A percentile compares a stretch with the other conserved stretches of the same genome.
Evolutionary conservation across 345 rosid species (phyloP).

Genomic region (Salix dunnii): DNA sequence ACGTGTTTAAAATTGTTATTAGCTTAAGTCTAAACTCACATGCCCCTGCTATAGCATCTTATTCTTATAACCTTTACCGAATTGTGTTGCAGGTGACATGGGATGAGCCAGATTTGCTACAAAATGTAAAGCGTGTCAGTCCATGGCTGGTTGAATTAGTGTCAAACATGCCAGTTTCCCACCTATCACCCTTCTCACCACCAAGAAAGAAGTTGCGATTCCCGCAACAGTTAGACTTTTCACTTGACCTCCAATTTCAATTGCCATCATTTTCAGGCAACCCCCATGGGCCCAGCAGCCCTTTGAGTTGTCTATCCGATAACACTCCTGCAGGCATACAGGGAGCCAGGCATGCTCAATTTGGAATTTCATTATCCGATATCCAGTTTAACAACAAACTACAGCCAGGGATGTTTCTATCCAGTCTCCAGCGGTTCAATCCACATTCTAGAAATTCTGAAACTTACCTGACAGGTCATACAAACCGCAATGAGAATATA

Average conservation of each 20-base stretch:
- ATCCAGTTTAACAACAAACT: slow-evolving; percentile 53
- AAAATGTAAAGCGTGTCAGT: slow-evolving; percentile 81
- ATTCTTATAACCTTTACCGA: not conserved
- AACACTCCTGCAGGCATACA: slow-evolving; percentile 96
- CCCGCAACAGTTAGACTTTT: slow-evolving; percentile 54
- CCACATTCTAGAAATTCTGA: slow-evolving; percentile 45
- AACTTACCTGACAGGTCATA: slow-evolving; percentile 27
- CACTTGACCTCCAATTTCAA: slow-evolving; percentile 48
- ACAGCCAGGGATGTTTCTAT: slow-evolving; percentile 53
- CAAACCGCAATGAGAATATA: slow-evolving; percentile 40
- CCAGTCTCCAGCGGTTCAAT: slow-evolving; percentile 47
- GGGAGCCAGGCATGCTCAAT: slow-evolving; percentile 99
- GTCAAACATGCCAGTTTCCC: slow-evolving; percentile 64
- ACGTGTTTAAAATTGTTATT: not conserved
- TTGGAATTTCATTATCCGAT: slow-evolving; percentile 69
- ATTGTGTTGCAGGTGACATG: slow-evolving; percentile 61
- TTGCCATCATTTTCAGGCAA: slow-evolving; percentile 65
- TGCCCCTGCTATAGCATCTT: not conserved
- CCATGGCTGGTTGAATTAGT: slow-evolving; percentile 97
- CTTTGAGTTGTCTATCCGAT: slow-evolving; percentile 58
- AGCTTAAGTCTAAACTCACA: not conserved
- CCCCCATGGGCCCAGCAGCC: slow-evolving; percentile 58
- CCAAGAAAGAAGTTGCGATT: slow-evolving; percentile 81
- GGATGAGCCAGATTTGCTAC: slow-evolving; percentile 98
- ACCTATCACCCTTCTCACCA: slow-evolving; percentile 72